Evolutionary conservation across 331 rosid genomes (phyloP).

Genomic region (Telfairia occidentalis): DNA sequence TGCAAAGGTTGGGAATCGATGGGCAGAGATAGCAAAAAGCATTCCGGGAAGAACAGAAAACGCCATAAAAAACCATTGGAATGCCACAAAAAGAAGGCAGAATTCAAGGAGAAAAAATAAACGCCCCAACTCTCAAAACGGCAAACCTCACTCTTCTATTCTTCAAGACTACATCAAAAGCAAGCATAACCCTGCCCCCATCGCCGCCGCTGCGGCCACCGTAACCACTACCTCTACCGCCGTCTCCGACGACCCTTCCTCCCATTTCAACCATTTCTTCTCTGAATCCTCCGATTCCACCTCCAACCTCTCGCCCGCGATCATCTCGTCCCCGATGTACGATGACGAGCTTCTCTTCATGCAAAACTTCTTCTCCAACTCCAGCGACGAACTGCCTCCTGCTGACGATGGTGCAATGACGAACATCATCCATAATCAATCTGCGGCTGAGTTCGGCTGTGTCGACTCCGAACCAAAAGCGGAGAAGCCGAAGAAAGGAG

Average conservation of each 20-base stretch:
- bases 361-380: constrained; percentile 38
- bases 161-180: constrained; percentile 64
- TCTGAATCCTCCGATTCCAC: constrained; percentile 22
- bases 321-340: constrained; percentile 19
- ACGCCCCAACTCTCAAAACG: constrained; percentile 22
- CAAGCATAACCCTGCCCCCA: constrained; percentile 5
- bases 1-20: constrained; percentile 55
- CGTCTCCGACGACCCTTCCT: constrained; percentile 11
- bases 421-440: background rate
- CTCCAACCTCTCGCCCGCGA: constrained; percentile 21
- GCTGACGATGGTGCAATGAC: background rate
- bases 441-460: background rate
- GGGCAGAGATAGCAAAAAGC: constrained; percentile 80
- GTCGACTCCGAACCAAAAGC: background rate
- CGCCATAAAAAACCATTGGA: constrained; percentile 91
- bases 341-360: constrained; percentile 60
- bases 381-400: background rate
- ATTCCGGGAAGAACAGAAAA: constrained; percentile 86
- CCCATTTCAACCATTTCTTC: constrained; percentile 7
- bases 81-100: constrained; percentile 78
- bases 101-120: constrained; percentile 62
- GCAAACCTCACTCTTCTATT: constrained; percentile 42
- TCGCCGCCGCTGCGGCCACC: background rate
- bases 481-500: background rate
- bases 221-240: constrained; percentile 11